Percentiles rank a stretch among this genome's conserved stretches.
Conservation (phyloP, 768 basidiomycete genomes). For the Cystofilobasidium capitatum region DNA sequence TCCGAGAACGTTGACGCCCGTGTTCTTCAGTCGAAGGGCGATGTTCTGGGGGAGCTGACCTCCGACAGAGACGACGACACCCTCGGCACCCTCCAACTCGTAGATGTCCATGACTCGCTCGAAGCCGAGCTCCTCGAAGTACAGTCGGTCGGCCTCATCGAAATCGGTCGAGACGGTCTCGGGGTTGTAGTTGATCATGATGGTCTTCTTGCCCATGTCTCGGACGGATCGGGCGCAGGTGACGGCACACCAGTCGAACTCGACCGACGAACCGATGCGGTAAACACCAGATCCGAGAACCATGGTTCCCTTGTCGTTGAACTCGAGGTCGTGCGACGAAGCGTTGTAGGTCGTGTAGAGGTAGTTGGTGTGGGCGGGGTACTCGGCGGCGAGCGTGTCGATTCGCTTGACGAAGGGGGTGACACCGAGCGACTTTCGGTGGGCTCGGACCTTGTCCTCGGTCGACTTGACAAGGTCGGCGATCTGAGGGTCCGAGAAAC, state of each 20-base stretch:
- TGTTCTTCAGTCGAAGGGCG: constrained; percentile 83
- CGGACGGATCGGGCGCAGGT: constrained; percentile 88
- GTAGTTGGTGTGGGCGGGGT: constrained; percentile 97
- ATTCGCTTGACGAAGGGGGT: constrained; percentile 98
- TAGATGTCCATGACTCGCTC: constrained; percentile 99
- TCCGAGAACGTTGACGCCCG: constrained; percentile 83
- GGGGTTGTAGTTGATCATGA: constrained; percentile 99
- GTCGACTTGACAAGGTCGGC: constrained; percentile 63
- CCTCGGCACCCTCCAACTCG: constrained; percentile 82
- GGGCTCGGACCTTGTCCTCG: constrained; percentile 69
- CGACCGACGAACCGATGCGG: constrained; percentile 94
- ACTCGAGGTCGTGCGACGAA: constrained; percentile 85
- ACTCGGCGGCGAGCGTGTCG: constrained; percentile 97
- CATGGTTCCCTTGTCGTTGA: constrained; percentile 97
- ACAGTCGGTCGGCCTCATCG: constrained; percentile 96
- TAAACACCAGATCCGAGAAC: constrained; percentile 97
- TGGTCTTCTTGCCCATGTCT: constrained; percentile 83
- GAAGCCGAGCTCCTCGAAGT: constrained; percentile 96
- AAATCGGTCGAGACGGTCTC: constrained; percentile 99
- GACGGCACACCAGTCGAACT: constrained; percentile 99
- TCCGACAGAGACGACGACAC: constrained; percentile 93
- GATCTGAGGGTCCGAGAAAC: constrained; percentile 89
- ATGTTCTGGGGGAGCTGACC: constrained; percentile 99
- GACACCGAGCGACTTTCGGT: constrained; percentile 75
- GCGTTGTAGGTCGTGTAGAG: constrained; percentile 99